phyloP scores from a whole-genome alignment of 2,329 filamentous ascomycete genomes.

The Bisporella sp. region DNA sequence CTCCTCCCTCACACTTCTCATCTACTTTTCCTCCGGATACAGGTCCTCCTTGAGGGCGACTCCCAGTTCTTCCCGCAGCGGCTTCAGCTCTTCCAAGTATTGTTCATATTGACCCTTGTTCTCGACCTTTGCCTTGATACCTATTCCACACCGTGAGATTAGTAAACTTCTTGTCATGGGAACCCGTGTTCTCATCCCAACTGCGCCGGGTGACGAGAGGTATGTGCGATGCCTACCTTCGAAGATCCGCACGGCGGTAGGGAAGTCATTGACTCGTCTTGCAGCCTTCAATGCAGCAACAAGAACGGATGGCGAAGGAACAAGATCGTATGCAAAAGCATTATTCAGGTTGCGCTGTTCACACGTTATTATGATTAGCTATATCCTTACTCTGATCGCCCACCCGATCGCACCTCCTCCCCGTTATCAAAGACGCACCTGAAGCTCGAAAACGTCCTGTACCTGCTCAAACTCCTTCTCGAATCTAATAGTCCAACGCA shows the following conservation, averaged over 20 bases:
- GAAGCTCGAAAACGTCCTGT: conserved; percentile 98
- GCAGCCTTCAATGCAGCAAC: conserved; percentile 88
- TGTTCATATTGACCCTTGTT: conserved; percentile 96
- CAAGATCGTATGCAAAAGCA: conserved; percentile 99
- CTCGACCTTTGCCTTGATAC: conserved; percentile 99
- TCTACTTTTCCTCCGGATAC: conserved; percentile 56
- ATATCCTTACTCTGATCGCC: background rate
- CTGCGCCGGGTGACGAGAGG: background rate
- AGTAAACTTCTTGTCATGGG: no score
- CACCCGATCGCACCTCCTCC: background rate
- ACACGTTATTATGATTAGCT: conserved; percentile 20
- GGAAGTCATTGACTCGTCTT: conserved; percentile 95
- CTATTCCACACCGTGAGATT: conserved; percentile 37
- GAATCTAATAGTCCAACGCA: conserved; percentile 56
- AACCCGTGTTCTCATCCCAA: no score
- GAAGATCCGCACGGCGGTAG: conserved; percentile 95
- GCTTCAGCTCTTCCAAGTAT: conserved; percentile 90
- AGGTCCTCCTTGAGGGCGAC: conserved; percentile 87
- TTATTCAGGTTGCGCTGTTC: conserved; percentile 91
- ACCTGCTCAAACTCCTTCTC: conserved; percentile 98
- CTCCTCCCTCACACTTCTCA: conserved; percentile 17
- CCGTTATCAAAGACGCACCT: conserved; percentile 53
- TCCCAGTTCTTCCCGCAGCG: conserved; percentile 87
- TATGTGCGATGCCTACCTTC: conserved; percentile 61
- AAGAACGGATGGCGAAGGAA: conserved; percentile 87